Evolutionary conservation across 306 rosid species (phyloP).

Genomic region (Acacia crassicarpa): DNA sequence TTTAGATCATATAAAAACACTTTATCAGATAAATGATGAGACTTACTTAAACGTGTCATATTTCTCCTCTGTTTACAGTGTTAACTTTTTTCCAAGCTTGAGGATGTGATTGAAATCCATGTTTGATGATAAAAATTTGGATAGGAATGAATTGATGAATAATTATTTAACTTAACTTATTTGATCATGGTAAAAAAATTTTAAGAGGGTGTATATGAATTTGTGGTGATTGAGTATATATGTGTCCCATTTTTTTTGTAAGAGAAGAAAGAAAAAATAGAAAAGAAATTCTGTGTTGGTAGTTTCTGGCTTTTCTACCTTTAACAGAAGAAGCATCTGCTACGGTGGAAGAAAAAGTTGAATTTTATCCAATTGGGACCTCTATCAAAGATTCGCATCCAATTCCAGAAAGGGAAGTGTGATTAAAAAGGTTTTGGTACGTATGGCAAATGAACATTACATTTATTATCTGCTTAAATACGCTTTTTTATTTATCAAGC

Average conservation of each 20-base stretch:
- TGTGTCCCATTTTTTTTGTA: not conserved
- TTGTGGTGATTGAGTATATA: not conserved
- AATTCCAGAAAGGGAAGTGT: slow-evolving; percentile 51
- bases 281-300: not conserved
- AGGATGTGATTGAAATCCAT: not conserved
- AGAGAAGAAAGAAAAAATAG: not conserved
- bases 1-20: not conserved
- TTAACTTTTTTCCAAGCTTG: not conserved
- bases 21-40: not conserved
- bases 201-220: not conserved
- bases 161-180: not conserved
- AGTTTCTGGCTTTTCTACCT: slow-evolving; percentile 47
- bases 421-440: slow-evolving; percentile 7
- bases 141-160: not conserved
- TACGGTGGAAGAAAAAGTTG: slow-evolving; percentile 56
- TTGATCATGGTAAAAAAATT: not conserved
- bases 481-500: not conserved
- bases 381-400: slow-evolving; percentile 51
- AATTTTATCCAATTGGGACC: slow-evolving; percentile 70
- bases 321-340: slow-evolving; percentile 53
- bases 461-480: not conserved
- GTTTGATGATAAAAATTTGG: not conserved
- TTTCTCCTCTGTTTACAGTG: not conserved
- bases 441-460: not conserved
- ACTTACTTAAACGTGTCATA: not conserved